A percentile compares a stretch with the other conserved stretches of the same genome.
Conservation (phyloP, 208 protist species). For the Wallacemonas rigidus region DNA sequence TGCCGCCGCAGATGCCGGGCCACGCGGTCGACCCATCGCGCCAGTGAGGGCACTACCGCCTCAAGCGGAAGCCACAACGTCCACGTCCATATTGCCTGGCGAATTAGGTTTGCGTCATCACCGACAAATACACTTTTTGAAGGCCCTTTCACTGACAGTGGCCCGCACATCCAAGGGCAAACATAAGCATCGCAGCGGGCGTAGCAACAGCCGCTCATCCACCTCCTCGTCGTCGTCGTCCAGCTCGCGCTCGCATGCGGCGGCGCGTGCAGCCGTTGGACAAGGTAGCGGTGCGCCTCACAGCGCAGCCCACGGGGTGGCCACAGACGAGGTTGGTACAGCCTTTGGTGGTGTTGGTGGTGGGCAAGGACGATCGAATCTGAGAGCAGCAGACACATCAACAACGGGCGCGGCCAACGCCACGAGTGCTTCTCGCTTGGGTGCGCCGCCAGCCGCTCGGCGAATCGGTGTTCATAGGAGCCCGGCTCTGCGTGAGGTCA, state of each 20-base stretch:
- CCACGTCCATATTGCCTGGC: not conserved
- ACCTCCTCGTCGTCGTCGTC: constrained; percentile 15
- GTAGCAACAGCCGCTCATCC: constrained; percentile 4
- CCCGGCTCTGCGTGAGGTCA: constrained; percentile 23
- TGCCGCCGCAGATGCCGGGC: too few relatives aligned
- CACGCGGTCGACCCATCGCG: too few relatives aligned
- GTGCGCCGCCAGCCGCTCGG: not conserved
- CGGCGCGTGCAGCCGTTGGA: not conserved
- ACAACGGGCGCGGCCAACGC: not conserved
- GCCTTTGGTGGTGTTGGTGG: not conserved
- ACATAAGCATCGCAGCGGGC: constrained; percentile 5
- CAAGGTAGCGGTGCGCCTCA: not conserved
- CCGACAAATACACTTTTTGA: constrained; percentile 30
- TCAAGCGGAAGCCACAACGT: too few relatives aligned
- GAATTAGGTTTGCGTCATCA: constrained; percentile 25
- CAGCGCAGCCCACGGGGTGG: not conserved
- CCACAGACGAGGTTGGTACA: not conserved
- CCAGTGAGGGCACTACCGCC: too few relatives aligned
- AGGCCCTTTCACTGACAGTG: constrained; percentile 21
- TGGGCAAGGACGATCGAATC: too few relatives aligned
- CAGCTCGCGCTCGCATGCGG: constrained; percentile 16
- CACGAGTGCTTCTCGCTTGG: not conserved
- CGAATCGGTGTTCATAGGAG: not conserved
- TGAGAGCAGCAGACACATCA: not conserved
- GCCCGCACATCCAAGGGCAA: constrained; percentile 15